phyloP scores from a whole-genome alignment of 805 yeast species.

The Candida parachauliodes region DNA sequence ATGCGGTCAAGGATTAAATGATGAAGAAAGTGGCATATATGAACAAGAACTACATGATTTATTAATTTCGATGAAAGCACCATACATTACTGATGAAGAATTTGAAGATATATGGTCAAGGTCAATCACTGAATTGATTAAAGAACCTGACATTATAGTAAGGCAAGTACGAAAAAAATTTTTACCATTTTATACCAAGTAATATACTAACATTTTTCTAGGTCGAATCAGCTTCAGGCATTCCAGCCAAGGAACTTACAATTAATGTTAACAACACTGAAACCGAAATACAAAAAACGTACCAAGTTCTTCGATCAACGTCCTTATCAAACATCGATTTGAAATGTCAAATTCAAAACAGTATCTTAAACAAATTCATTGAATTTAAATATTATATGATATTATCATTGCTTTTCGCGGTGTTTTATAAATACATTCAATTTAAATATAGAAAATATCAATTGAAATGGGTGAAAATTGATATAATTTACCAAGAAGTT shows the following conservation, averaged over 20 bases:
- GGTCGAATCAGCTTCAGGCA: conserved; percentile 13
- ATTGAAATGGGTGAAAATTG: conserved; percentile 39
- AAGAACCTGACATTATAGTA: conserved; percentile 69
- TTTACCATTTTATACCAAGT: conserved; percentile 20
- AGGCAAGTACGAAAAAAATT: conserved; percentile 55
- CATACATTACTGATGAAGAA: conserved; percentile 53
- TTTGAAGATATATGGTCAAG: conserved; percentile 73
- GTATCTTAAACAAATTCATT: conserved; percentile 38
- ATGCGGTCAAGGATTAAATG: conserved; percentile 49
- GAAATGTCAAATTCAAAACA: conserved; percentile 53
- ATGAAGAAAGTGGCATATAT: conserved; percentile 48
- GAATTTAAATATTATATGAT: conserved; percentile 21
- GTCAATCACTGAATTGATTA: conserved; percentile 56
- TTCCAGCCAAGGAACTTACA: conserved; percentile 13
- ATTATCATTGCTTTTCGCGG: conserved; percentile 13
- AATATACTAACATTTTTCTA: conserved; percentile 23
- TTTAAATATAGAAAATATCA: conserved; percentile 34
- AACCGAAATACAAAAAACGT: conserved; percentile 31
- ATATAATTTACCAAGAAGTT: conserved; percentile 45
- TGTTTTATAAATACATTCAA: conserved; percentile 22
- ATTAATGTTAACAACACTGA: conserved; percentile 32
- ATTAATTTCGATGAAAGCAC: conserved; percentile 44
- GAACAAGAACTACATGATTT: conserved; percentile 50
- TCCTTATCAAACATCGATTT: conserved; percentile 61
- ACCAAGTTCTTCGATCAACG: conserved; percentile 68